Percentiles rank a stretch among this genome's conserved stretches.
These are phyloP conservation scores for Hericium rajendrae DNA, from an alignment of 768 basidiomycete species.

Conservation along the genomic window DNA sequence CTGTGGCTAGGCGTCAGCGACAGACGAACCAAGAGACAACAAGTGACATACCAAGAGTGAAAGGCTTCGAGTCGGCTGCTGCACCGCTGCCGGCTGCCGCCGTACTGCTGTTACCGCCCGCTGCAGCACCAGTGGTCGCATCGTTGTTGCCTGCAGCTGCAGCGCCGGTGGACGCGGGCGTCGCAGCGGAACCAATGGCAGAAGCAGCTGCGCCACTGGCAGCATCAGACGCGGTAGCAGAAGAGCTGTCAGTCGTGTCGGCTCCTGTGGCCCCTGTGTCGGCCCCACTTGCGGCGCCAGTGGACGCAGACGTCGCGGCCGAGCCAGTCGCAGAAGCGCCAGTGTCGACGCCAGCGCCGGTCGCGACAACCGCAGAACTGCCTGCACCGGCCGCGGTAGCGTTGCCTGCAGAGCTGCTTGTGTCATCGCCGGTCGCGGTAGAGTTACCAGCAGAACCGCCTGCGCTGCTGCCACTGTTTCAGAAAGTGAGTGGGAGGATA, in stretches of 20 bases:
- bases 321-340: background rate
- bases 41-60: conserved; percentile 6
- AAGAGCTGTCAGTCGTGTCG: background rate
- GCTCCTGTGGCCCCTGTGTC: background rate
- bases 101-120: background rate
- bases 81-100: background rate
- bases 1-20: conserved; percentile 13
- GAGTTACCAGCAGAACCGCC: background rate
- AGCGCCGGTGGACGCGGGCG: background rate
- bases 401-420: background rate
- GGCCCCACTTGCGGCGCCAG: background rate
- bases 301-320: background rate
- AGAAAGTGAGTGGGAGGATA: background rate
- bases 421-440: background rate
- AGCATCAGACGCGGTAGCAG: background rate
- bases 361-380: background rate
- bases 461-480: background rate
- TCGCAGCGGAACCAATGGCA: background rate
- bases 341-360: background rate
- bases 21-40: background rate
- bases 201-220: background rate
- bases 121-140: background rate
- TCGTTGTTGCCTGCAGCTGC: background rate
- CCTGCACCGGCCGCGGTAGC: background rate
- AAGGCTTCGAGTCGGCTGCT: conserved; percentile 5